phyloP scores from a whole-genome alignment of 2,329 filamentous ascomycete species.

The Cladosporium sp. region DNA sequence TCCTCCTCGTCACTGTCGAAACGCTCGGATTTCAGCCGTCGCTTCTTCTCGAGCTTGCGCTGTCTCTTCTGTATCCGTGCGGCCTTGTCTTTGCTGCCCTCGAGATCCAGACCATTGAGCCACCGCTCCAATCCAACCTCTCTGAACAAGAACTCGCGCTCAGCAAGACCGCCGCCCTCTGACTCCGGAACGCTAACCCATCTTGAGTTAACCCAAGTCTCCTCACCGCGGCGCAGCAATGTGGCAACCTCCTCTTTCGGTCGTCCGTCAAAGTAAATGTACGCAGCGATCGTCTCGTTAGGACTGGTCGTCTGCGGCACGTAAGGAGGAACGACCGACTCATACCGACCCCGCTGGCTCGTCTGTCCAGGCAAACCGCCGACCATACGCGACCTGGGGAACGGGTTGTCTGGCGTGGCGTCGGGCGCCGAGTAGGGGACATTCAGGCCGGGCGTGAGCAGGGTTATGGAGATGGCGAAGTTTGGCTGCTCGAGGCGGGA shows the following conservation, averaged over 20 bases:
- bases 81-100: conserved; percentile 71
- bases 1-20: conserved; percentile 52
- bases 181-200: conserved; percentile 92
- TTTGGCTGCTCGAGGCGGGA: conserved; percentile 86
- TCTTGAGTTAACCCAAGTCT: conserved; percentile 97
- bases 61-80: conserved; percentile 64
- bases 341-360: conserved; percentile 47
- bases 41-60: conserved; percentile 65
- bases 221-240: conserved; percentile 81
- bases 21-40: conserved; percentile 56
- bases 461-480: conserved; percentile 96
- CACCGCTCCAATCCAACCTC: conserved; percentile 94
- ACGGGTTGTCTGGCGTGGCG: conserved; percentile 65
- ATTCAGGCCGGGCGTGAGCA: conserved; percentile 78
- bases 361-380: conserved; percentile 58
- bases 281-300: conserved; percentile 95
- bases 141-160: conserved; percentile 93
- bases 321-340: conserved; percentile 68
- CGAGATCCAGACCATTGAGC: conserved; percentile 90
- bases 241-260: conserved; percentile 96
- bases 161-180: conserved; percentile 88
- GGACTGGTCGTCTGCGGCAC: conserved; percentile 85
- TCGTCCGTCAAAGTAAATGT: conserved; percentile 97
- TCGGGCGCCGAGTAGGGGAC: conserved; percentile 92
- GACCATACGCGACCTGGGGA: conserved; percentile 76